Evolutionary conservation across 129 eudicot species (phyloP).

Genomic region (Arctium minus): DNA sequence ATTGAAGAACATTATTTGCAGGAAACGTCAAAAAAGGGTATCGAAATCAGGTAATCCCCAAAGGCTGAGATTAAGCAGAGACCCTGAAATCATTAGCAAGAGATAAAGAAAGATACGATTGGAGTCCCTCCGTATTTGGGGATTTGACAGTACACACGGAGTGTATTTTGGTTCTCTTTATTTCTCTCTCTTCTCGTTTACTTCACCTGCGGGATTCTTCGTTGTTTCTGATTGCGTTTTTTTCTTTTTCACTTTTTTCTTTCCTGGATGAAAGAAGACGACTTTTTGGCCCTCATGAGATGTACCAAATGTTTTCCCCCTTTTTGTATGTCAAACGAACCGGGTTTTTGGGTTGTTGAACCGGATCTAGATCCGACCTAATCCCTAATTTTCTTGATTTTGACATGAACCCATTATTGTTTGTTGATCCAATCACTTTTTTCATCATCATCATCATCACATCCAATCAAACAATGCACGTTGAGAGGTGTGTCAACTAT

Average conservation of each 20-base stretch:
- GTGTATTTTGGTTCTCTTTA: not conserved
- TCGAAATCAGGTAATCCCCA: slow-evolving; percentile 4
- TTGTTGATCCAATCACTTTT: slow-evolving; percentile 14
- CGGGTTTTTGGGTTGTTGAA: slow-evolving; percentile 12
- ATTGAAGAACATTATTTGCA: slow-evolving; percentile 17
- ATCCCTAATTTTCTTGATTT: slow-evolving; percentile 26
- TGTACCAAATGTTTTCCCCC: not conserved
- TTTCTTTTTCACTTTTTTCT: not conserved
- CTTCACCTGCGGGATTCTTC: slow-evolving; percentile 63
- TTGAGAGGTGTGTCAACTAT: not conserved
- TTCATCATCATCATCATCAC: not conserved
- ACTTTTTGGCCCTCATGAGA: slow-evolving; percentile 1
- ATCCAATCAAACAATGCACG: slow-evolving; percentile 15
- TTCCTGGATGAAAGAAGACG: slow-evolving; percentile 18
- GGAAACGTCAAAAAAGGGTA: slow-evolving; percentile 20
- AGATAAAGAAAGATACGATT: not conserved
- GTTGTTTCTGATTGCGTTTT: slow-evolving; percentile 36
- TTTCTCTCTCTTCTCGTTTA: slow-evolving; percentile 41
- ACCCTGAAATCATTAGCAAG: slow-evolving; percentile 37
- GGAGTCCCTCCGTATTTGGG: slow-evolving; percentile 9
- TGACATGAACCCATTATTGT: slow-evolving; percentile 13
- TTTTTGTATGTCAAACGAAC: not conserved
- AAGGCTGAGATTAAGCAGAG: slow-evolving; percentile 34
- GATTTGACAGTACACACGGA: slow-evolving; percentile 40
- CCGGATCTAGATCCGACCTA: slow-evolving; percentile 26